phyloP scores from a whole-genome alignment of 164 flowering plant genomes.

The Taxillus chinensis region DNA sequence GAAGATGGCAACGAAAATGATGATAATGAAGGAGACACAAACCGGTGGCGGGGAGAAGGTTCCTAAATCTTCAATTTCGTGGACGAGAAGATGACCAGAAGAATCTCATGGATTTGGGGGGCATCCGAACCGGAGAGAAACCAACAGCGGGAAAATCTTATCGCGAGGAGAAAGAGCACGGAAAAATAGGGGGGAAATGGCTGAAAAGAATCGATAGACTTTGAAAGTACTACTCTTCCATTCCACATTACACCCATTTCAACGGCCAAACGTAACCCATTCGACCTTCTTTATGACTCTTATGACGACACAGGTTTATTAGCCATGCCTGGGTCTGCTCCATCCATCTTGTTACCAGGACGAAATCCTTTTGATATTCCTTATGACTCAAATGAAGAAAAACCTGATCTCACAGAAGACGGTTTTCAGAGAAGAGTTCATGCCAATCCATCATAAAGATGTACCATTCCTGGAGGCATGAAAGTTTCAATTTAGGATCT shows the following conservation, averaged over 20 bases:
- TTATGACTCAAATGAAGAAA: constrained; percentile 64
- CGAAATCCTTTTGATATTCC: constrained; percentile 88
- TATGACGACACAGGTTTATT: constrained; percentile 41
- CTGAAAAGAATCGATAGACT: constrained; percentile 79
- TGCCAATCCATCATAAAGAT: constrained; percentile 38
- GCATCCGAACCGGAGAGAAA: constrained; percentile 65
- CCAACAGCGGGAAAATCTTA: constrained; percentile 70
- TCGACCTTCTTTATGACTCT: constrained; percentile 60
- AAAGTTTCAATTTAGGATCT: constrained; percentile 60
- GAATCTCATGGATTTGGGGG: constrained; percentile 78
- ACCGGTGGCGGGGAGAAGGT: constrained; percentile 36
- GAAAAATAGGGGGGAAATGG: constrained; percentile 35
- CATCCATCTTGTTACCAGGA: constrained; percentile 52
- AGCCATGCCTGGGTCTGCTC: constrained; percentile 88
- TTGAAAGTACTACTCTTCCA: constrained; percentile 46
- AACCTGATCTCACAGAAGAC: too few relatives aligned
- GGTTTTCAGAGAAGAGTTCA: constrained; percentile 50
- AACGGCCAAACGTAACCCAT: constrained; percentile 60
- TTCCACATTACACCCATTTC: constrained; percentile 51
- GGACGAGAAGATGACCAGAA: constrained; percentile 93
- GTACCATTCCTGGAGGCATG: constrained; percentile 53
- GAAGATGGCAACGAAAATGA: constrained; percentile 33
- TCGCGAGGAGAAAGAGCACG: constrained; percentile 69
- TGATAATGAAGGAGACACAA: constrained; percentile 8
- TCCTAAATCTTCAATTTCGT: constrained; percentile 50